Base-by-base conservation (phyloP, 495 filamentous ascomycete genomes). In the Penicillium herquei region DNA sequence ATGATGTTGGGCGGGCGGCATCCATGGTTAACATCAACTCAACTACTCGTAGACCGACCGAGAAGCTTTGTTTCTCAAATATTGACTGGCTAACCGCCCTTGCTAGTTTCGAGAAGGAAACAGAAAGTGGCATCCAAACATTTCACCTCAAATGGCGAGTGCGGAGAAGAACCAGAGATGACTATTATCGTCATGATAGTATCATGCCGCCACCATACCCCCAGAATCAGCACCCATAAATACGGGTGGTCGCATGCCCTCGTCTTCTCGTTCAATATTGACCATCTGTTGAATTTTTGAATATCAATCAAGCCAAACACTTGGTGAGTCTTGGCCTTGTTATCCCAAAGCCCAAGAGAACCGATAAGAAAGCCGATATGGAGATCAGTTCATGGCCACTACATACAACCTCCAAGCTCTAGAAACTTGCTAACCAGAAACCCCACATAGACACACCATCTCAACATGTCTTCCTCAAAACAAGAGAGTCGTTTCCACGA, bases 391-490 rank as follows among this genome's bases (percentile, higher is more conserved):
- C 21, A 26, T 26, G 21, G 21, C 4, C 21, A 26, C 21, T 26
- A 26, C 21, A 26, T 26, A 26, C 21, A 26, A 26, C 21, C 4
- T 26, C 21, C 21, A 26, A 26, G 21, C 4, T 26, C 21, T 26
- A 26, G 21, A 26, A 26, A 26, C 4, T 26, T 26, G 21, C 21
- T 26, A 26, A 26, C 4, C 21, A 26, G 21, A 26, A 26, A 26
- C 2, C 21, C 21, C 21, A 26, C 21, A 1, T 26, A 26, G 21
- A 26, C 21, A 26, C 40, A 43, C 17, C 4, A 14, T 16, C 10
- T 16, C 55, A 66, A n/a, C 16, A 72, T 72, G 70, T 58, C 70
- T 30, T 45, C 57, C 9, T 63, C 65, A n/a, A 70, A 70, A 56
- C 63, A 60, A 52, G 66, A 65, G 10, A 70, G 56, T n/a, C 48